Conservation (phyloP, 148 eudicot genomes). For the Fagopyrum homotropicum region DNA sequence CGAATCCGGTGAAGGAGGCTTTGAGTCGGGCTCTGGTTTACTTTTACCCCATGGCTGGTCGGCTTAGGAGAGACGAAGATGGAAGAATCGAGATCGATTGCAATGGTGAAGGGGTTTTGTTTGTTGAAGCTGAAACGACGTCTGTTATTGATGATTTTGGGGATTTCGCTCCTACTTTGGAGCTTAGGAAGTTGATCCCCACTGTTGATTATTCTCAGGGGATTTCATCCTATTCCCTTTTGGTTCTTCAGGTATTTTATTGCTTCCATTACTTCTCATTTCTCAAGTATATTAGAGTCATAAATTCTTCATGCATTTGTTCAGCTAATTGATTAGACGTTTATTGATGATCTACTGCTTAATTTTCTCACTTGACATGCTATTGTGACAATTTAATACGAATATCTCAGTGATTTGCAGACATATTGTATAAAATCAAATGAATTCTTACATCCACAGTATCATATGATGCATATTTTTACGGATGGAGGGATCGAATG, state of each 20-base stretch:
- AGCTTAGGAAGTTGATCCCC: constrained; percentile 31
- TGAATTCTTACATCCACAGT: neutral
- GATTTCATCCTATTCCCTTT: constrained; percentile 27
- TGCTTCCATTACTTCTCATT: neutral
- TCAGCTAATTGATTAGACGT: neutral
- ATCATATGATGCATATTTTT: no score
- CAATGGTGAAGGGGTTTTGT: constrained; percentile 23
- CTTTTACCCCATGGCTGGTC: constrained; percentile 31
- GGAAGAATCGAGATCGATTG: constrained; percentile 30
- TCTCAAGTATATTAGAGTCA: neutral
- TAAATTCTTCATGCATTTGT: neutral
- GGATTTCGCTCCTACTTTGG: constrained; percentile 41
- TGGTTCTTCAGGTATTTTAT: constrained; percentile 34
- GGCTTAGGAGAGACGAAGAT: constrained; percentile 15
- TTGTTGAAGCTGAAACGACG: constrained; percentile 24
- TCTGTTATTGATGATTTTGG: constrained; percentile 34
- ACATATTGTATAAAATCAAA: neutral
- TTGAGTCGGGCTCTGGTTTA: constrained; percentile 23
- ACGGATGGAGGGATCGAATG: no score
- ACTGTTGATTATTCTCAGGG: constrained; percentile 29
- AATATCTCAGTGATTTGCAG: neutral
- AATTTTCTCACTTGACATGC: neutral
- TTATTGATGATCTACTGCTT: neutral
- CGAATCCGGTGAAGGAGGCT: constrained; percentile 13
- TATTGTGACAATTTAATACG: neutral